Percentiles rank a stretch among this genome's conserved stretches.
Conservation (phyloP, 345 rosid genomes). For the Rhodamnia rubescens region DNA sequence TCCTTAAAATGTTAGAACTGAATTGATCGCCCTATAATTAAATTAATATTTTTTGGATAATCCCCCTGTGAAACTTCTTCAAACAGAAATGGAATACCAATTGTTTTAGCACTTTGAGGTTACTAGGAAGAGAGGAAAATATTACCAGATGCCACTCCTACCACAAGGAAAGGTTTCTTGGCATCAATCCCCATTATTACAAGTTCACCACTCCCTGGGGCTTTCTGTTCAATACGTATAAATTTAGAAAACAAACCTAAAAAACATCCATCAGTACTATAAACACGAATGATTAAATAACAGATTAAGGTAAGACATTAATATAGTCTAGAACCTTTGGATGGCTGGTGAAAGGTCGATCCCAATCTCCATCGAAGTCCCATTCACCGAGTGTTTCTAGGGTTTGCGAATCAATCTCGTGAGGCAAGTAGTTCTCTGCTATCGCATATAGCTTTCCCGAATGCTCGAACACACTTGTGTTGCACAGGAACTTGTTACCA, state of each 20-base stretch:
- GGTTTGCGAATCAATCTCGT: conserved; percentile 4
- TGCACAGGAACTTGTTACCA: neutral
- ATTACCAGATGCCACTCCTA: conserved; percentile 35
- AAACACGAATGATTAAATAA: neutral
- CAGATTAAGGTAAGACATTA: neutral
- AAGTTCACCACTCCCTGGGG: conserved; percentile 29
- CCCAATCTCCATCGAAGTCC: conserved; percentile 29
- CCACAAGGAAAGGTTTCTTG: conserved; percentile 18
- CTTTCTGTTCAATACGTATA: conserved; percentile 13
- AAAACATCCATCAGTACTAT: neutral
- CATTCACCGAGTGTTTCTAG: conserved; percentile 12
- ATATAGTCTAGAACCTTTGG: conserved; percentile 32
- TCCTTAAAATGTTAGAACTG: too few species aligned
- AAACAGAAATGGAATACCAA: too few species aligned
- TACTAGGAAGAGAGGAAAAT: neutral
- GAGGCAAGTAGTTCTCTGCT: conserved; percentile 3
- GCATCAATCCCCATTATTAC: conserved; percentile 23
- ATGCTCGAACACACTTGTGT: neutral
- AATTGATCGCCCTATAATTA: too few species aligned
- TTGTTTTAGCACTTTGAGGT: too few species aligned
- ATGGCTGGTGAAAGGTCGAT: conserved; percentile 24
- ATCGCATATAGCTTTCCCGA: neutral
- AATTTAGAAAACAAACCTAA: neutral
- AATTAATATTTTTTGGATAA: too few species aligned
- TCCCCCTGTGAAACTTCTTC: too few species aligned